Base-by-base conservation (phyloP, 495 filamentous ascomycete genomes). In the Trichoderma orchidacearum region DNA sequence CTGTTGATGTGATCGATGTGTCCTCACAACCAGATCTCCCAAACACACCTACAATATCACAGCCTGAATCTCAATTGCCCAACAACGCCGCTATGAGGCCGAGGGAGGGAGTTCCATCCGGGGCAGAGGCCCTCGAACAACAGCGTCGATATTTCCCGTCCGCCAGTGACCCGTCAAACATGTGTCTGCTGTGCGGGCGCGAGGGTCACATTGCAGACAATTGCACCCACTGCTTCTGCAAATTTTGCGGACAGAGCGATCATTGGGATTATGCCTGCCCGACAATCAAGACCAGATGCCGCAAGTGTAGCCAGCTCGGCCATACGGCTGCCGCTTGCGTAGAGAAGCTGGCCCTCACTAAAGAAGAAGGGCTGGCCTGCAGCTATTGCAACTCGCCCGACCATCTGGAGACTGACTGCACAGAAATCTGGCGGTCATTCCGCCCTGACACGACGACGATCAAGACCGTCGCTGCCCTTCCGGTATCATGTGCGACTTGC, bases 401-500 rank as follows among this genome's bases (percentile, higher is more conserved):
- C 0, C 72, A 75, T 45, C 23, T 32, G 11, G 72, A 73, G 45
- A 32, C 58, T 7, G 51, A 55, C 0, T 75, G 73, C 54, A 54
- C 54, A 32, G 63, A 68, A 55, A 61, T 72, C n/a, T 75, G 66
- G 68, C 66, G 68, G 30, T 72, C 59, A 23, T 77, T 68, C 56
- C 50, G 36, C 5, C 60, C 60, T 3, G 51, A 61, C 21, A 48
- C 58, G 9, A 51, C 54, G 11, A 52, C 30, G 5, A 55, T 59
- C 25, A 66, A 58, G 31, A 74, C 68, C 35, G 72, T 77, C 36
- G 65, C 64, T 28, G 55, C 55, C 25, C 59, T 77, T 7, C 70
- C 71, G 0, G 55, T 63, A 0, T 77, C 64, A 51, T 77, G 74
- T 53, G 72, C 71, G 54, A 58, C 55, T 29, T 77, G 74, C 55